phyloP scores from a whole-genome alignment of 2,329 filamentous ascomycete genomes.

The Apiospora rasikravindrae region DNA sequence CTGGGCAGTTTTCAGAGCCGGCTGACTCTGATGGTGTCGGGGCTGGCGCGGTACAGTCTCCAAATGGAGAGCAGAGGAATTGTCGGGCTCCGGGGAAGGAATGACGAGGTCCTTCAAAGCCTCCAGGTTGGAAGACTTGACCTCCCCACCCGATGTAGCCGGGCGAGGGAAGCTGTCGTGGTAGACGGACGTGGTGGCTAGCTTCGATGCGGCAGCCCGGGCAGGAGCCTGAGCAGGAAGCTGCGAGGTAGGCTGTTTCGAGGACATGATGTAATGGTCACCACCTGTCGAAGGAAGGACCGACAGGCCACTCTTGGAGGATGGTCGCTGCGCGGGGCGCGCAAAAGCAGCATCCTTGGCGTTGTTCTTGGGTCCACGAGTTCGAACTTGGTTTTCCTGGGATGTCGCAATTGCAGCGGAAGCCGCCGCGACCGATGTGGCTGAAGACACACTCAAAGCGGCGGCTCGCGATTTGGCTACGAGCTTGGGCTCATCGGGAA shows the following conservation, averaged over 20 bases:
- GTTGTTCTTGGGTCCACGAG: slow-evolving; percentile 32
- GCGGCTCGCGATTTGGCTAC: slow-evolving; percentile 38
- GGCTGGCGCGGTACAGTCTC: slow-evolving; percentile 26
- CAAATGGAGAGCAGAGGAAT: neutral
- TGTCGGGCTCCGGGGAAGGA: slow-evolving; percentile 11
- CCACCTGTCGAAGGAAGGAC: slow-evolving; percentile 30
- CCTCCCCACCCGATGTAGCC: slow-evolving; percentile 16
- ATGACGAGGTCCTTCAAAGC: neutral
- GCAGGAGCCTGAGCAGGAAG: slow-evolving; percentile 19
- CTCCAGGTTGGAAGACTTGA: slow-evolving; percentile 11
- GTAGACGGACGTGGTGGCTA: slow-evolving; percentile 31
- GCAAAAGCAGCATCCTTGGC: slow-evolving; percentile 42
- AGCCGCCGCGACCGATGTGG: slow-evolving; percentile 24
- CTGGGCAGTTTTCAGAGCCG: slow-evolving; percentile 49
- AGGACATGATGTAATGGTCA: slow-evolving; percentile 21
- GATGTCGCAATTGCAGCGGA: slow-evolving; percentile 35
- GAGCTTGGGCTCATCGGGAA: slow-evolving; percentile 35
- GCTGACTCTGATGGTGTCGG: slow-evolving; percentile 61
- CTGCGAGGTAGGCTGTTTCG: slow-evolving; percentile 6
- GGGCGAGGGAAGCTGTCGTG: slow-evolving; percentile 29
- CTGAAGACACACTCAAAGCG: slow-evolving; percentile 29
- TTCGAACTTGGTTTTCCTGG: slow-evolving; percentile 51
- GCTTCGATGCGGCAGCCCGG: slow-evolving; percentile 22
- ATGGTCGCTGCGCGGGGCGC: slow-evolving; percentile 43
- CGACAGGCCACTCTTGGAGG: slow-evolving; percentile 29